Base-by-base conservation (phyloP, 495 filamentous ascomycete genomes). In the Tuber umbilicatum region DNA sequence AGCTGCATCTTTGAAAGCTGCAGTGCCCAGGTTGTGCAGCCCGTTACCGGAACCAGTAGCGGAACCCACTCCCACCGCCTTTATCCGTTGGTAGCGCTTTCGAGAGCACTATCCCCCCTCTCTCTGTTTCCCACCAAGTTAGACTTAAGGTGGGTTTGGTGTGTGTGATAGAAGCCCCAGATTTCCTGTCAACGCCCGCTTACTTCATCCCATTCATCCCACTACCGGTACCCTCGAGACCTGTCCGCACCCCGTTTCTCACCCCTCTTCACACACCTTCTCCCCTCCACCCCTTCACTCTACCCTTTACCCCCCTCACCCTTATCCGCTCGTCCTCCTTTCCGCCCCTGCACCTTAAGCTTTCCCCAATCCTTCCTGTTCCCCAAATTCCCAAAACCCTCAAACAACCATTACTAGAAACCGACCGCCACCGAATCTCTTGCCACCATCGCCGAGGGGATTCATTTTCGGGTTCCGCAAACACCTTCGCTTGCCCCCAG, bases 1-100 rank as follows among this genome's bases (percentile, higher is more conserved):
- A 35, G 55, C 55, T 64, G 55, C 55, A 64, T 35, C 55, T 64
- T 64, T 64, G 55, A 64, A 35, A 64, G 55, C 55, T 64, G 55
- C 27, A 64, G 27, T 27, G 7, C 50, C 50, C 50, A 55, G 23
- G 50, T 55, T 27, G 50, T 10, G 50, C n/a, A 55, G 3, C n/a
- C 55, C 27, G 55, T 64, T 64, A 10, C 55, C 10, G 27, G 27
- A 35, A 35, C 55, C 3, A 35, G 27, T 64, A 64, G 14, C 27
- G 14, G 55, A 64, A 31, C 55, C 55, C 55, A 19, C 35, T 35
- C 55, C 55, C 55, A 64, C 55, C 55, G 14, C 35, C 55, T 64
- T 19, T 17, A 64, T 64, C 55, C 55, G 55, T 64, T 31, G 55
- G 55, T 12, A 64, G 55, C 27, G 27, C 27, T 64, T 14, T 31